Evolutionary conservation across 257 asterid species (phyloP).

Genomic region (Pogostemon cablin): DNA sequence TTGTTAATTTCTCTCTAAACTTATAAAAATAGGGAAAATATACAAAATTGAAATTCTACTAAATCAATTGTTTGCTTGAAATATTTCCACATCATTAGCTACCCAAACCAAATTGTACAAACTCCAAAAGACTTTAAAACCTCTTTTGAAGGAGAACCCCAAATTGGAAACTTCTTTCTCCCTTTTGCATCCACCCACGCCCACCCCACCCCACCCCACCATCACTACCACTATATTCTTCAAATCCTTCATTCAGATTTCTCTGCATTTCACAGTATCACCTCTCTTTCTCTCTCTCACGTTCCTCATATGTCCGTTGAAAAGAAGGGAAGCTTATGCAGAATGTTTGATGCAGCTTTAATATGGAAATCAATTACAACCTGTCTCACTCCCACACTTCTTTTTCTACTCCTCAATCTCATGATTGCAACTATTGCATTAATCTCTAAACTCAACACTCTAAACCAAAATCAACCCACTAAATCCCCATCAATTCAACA

Average conservation of each 20-base stretch:
- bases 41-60: too few relatives aligned
- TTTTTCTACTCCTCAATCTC: slow-evolving; percentile 65
- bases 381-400: slow-evolving; percentile 77
- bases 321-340: background rate
- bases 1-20: too few relatives aligned
- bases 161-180: background rate
- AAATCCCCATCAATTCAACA: slow-evolving; percentile 31
- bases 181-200: too few relatives aligned
- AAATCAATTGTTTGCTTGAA: too few relatives aligned
- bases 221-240: background rate
- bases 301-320: background rate
- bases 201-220: background rate
- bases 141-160: background rate
- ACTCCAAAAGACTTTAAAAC: background rate
- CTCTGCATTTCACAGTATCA: background rate
- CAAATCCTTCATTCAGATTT: background rate
- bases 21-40: too few relatives aligned
- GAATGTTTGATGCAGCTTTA: slow-evolving; percentile 58
- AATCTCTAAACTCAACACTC: slow-evolving; percentile 33
- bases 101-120: background rate
- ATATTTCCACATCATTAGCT: too few relatives aligned
- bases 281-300: background rate
- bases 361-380: slow-evolving; percentile 68
- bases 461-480: slow-evolving; percentile 33
- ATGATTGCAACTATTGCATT: slow-evolving; percentile 67